A percentile compares a stretch with the other conserved stretches of the same genome.
Conservation (phyloP, 2,329 filamentous ascomycete genomes). For the Nigrograna mackinnonii region DNA sequence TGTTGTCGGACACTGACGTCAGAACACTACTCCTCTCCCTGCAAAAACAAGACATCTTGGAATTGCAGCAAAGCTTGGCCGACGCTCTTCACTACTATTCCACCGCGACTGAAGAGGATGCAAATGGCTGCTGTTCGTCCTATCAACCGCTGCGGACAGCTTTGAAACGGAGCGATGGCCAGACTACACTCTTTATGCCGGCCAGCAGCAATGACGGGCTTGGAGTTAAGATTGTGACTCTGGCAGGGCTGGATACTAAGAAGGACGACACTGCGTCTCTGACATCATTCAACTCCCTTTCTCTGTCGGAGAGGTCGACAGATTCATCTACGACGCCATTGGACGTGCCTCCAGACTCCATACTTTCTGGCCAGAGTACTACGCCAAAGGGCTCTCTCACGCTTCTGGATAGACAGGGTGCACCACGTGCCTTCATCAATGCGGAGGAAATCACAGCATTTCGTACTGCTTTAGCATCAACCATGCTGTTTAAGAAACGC, state of each 20-base stretch:
- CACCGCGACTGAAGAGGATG: constrained; percentile 60
- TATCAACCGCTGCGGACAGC: constrained; percentile 66
- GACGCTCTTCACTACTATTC: constrained; percentile 68
- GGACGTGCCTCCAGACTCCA: constrained; percentile 17
- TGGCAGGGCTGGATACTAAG: constrained; percentile 38
- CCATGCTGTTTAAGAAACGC: constrained; percentile 66
- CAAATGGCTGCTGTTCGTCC: constrained; percentile 58
- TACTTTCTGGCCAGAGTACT: constrained; percentile 35
- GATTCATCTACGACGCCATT: constrained; percentile 23
- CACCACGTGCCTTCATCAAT: constrained; percentile 66
- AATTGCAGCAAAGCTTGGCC: constrained; percentile 61
- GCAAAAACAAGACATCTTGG: constrained; percentile 58
- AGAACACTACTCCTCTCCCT: constrained; percentile 59
- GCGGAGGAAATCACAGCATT: constrained; percentile 72
- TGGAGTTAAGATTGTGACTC: constrained; percentile 68
- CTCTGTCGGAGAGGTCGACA: constrained; percentile 25
- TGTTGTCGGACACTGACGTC: constrained; percentile 62
- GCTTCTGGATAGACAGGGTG: constrained; percentile 60
- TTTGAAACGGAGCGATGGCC: constrained; percentile 63
- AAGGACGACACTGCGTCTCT: constrained; percentile 32
- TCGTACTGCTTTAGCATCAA: constrained; percentile 66
- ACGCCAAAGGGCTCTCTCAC: constrained; percentile 62
- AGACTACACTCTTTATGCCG: constrained; percentile 69
- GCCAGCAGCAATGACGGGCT: constrained; percentile 62
- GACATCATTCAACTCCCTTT: constrained; percentile 35